Percentiles rank a stretch among this genome's conserved stretches.
phyloP scores from a whole-genome alignment of 2,329 filamentous ascomycete species.

The Neofusicoccum ribis region DNA sequence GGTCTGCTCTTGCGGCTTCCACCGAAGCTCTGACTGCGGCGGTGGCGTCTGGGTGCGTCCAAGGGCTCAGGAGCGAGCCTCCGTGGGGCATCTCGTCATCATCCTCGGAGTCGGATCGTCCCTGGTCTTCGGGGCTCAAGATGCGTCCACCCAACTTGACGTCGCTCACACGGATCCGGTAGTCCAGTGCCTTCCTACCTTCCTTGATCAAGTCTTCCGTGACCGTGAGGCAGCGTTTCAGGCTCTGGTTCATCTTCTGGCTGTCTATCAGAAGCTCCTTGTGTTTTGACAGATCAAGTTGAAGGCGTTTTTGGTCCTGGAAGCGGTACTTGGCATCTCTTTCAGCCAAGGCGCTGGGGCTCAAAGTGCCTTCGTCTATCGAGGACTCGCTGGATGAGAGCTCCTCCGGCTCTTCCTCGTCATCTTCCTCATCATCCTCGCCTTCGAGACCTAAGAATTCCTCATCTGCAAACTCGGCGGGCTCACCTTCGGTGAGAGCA shows the following conservation, averaged over 20 bases:
- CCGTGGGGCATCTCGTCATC: constrained; percentile 27
- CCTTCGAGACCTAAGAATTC: constrained; percentile 40
- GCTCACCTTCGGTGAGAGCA: constrained; percentile 39
- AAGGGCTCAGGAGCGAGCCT: constrained; percentile 37
- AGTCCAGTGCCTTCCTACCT: constrained; percentile 82
- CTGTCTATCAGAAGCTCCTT: constrained; percentile 85
- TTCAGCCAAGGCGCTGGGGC: constrained; percentile 42
- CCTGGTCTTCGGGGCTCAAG: constrained; percentile 64
- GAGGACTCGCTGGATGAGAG: constrained; percentile 51
- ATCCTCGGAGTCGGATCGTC: constrained; percentile 38
- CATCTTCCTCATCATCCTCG: constrained; percentile 37
- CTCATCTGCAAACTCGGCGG: constrained; percentile 26
- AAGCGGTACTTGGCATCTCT: constrained; percentile 58
- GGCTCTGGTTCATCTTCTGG: constrained; percentile 92
- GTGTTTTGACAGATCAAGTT: constrained; percentile 83
- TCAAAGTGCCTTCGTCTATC: constrained; percentile 51
- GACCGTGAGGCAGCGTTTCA: constrained; percentile 85
- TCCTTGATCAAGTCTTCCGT: constrained; percentile 90
- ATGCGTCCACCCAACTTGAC: constrained; percentile 80
- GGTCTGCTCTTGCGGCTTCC: constrained; percentile 30
- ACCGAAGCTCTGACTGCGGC: constrained; percentile 21
- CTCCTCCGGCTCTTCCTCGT: constrained; percentile 45
- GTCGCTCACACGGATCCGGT: constrained; percentile 76
- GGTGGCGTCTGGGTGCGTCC: constrained; percentile 32
- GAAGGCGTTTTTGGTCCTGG: constrained; percentile 79